Percentiles rank a stretch among this genome's conserved stretches.
Conservation (phyloP, 2,329 filamentous ascomycete species). For the Leptographium flavum region DNA sequence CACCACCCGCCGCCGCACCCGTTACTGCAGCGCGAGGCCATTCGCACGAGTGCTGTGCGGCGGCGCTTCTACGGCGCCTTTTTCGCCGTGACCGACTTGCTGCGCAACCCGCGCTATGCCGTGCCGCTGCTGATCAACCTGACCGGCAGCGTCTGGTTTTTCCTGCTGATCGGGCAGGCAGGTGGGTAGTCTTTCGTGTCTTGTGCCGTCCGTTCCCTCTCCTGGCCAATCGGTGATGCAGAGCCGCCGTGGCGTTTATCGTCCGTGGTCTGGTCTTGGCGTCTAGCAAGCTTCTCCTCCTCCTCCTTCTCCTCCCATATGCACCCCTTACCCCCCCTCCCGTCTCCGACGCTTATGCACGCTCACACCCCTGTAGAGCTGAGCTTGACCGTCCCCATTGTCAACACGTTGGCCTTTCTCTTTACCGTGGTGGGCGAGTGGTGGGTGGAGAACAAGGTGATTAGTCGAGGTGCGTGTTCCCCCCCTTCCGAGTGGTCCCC, state of each 20-base stretch:
- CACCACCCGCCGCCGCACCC: conserved; percentile 52
- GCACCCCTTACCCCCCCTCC: not conserved
- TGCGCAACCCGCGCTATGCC: conserved; percentile 72
- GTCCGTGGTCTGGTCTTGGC: too few relatives aligned
- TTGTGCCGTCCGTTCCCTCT: not conserved
- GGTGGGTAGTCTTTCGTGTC: conserved; percentile 39
- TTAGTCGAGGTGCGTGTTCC: conserved; percentile 53
- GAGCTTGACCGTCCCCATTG: conserved; percentile 86
- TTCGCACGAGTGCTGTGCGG: conserved; percentile 45
- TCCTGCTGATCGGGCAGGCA: conserved; percentile 80
- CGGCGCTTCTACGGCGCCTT: conserved; percentile 48
- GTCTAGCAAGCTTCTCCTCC: too few relatives aligned
- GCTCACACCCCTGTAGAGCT: conserved; percentile 43
- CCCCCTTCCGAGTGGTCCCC: not conserved
- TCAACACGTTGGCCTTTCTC: conserved; percentile 87
- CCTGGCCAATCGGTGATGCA: too few relatives aligned
- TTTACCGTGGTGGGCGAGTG: conserved; percentile 92
- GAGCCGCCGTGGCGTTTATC: too few relatives aligned
- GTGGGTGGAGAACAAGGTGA: conserved; percentile 86
- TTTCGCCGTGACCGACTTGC: conserved; percentile 63
- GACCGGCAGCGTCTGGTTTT: conserved; percentile 94
- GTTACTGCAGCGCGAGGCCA: conserved; percentile 32
- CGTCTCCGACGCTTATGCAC: not conserved
- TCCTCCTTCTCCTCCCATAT: conserved; percentile 5
- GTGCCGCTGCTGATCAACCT: conserved; percentile 76